These are phyloP conservation scores for Triticum urartu DNA, from an alignment of 176 grass and related monocot genomes.

Conservation along the genomic window DNA sequence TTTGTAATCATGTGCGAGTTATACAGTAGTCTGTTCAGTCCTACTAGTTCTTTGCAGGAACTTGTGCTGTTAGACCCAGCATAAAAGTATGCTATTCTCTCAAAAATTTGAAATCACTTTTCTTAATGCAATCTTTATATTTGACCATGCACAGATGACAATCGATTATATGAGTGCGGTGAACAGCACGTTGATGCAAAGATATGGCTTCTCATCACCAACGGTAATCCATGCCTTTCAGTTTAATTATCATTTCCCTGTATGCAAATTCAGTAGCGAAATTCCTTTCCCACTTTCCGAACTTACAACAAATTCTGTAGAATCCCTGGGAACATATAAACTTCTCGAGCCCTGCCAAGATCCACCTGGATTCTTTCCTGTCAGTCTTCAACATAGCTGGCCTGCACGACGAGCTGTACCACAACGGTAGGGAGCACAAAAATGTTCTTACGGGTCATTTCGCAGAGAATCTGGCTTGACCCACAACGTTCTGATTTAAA, in stretches of 20 bases:
- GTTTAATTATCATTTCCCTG: slow-evolving; percentile 9
- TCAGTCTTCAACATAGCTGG: slow-evolving; percentile 92
- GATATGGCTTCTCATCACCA: slow-evolving; percentile 95
- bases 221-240: slow-evolving; percentile 52
- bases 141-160: slow-evolving; percentile 66
- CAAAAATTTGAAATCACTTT: not conserved
- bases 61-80: not conserved
- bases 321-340: slow-evolving; percentile 95
- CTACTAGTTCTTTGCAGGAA: not conserved
- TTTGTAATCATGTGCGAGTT: not conserved
- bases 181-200: slow-evolving; percentile 80
- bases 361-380: slow-evolving; percentile 89
- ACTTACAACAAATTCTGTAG: slow-evolving; percentile 45
- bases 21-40: not conserved
- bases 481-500: slow-evolving; percentile 15
- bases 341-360: slow-evolving; percentile 65
- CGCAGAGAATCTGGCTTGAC: not conserved
- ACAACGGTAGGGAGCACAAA: slow-evolving; percentile 61
- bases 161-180: slow-evolving; percentile 81
- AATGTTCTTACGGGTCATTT: not conserved
- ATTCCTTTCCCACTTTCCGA: not conserved
- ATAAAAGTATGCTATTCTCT: slow-evolving; percentile 19
- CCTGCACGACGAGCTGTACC: slow-evolving; percentile 77
- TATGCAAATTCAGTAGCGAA: not conserved
- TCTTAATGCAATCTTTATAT: slow-evolving; percentile 6